Evolutionary conservation across 2,329 filamentous ascomycete species (phyloP), one percentile per base, ranked within the genome.

Genomic region (Aspergillus ruber): DNA sequence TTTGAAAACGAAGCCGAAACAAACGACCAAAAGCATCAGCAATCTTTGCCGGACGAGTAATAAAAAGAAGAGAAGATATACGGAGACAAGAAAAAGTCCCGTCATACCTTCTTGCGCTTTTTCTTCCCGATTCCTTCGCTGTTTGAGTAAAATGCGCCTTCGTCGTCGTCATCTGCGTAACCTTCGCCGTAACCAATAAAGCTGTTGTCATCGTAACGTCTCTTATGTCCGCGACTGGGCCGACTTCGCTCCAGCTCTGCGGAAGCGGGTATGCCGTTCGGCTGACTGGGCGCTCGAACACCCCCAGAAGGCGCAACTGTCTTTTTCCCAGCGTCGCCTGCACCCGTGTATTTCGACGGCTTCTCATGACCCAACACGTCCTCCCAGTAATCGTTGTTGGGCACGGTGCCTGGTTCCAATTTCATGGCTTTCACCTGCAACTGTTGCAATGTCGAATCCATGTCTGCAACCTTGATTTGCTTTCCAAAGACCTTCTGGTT

Each of bases 131-230:
- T 57, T 48, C 68, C 70, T 49, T 70, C 70, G 49, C 65, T 60
- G 46, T 71, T 73, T 40, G 71, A 73, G 51, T 72, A 72, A 41
- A 71, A 66, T 32, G 63, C 67, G 25, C 57, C 59, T 20, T 73
- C 72, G 42, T 68, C 67, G 49, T 76, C 74, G 48, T 74, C 72
- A 59, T 77, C 74, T 20, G 70, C 68, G 56, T 67, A 76, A 17
- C 74, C 74, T 65, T 75, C 73, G 45, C 72, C 74, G 51, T 77
- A 76, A 1, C 74, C 74, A 46, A 72, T 72, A 58, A 75, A 77
- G 55, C 73, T 76, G 51, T 71, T 70, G 42, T 77, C 74, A 54
- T 73, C 72, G 54, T 77, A 77, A 55, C 74, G 65, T 56, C 75
- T 71, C 60, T 76, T 76, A 35, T 71, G 71, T 41, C 70, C 67